A percentile compares a stretch with the other conserved stretches of the same genome.
These are phyloP conservation scores for Pythium insidiosum DNA, from an alignment of 352 stramenopile genomes.

Conservation along the genomic window DNA sequence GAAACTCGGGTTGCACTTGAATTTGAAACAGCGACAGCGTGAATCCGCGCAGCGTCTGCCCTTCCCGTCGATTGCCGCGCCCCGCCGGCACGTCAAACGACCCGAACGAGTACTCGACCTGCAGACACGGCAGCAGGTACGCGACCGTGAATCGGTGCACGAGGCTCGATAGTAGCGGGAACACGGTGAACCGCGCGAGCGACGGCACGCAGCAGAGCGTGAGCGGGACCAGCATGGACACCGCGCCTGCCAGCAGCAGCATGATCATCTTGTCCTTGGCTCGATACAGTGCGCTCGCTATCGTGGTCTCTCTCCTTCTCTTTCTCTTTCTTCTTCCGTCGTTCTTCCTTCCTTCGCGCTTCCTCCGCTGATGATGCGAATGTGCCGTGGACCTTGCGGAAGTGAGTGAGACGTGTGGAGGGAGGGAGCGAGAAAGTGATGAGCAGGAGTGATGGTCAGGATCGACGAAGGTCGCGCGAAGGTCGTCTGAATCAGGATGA, in stretches of 20 bases:
- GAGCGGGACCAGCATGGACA: constrained; percentile 19
- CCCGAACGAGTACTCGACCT: constrained; percentile 16
- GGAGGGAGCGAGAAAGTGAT: too few species aligned
- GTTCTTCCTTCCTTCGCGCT: too few species aligned
- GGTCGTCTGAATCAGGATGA: too few species aligned
- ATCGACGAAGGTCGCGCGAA: too few species aligned
- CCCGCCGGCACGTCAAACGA: constrained; percentile 10
- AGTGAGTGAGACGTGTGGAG: too few species aligned
- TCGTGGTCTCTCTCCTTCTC: too few species aligned
- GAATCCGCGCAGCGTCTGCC: constrained; percentile 13
- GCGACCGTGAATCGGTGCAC: constrained; percentile 17
- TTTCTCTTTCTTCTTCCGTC: too few species aligned
- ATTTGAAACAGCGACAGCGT: constrained; percentile 14
- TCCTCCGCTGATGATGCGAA: too few species aligned
- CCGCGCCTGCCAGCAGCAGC: constrained; percentile 11
- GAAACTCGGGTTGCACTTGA: constrained; percentile 16
- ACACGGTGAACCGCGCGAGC: constrained; percentile 20
- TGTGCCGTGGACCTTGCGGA: too few species aligned
- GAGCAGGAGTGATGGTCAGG: too few species aligned
- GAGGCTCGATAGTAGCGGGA: constrained; percentile 17
- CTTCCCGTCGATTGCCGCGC: constrained; percentile 8
- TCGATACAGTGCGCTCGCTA: too few species aligned
- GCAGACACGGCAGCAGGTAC: constrained; percentile 18
- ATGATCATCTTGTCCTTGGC: constrained; percentile 11
- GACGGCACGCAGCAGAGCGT: constrained; percentile 20